Percentiles rank a stretch among this genome's conserved stretches.
Conservation (phyloP, 805 yeast genomes). For the Tetrapisispora phaffii region DNA sequence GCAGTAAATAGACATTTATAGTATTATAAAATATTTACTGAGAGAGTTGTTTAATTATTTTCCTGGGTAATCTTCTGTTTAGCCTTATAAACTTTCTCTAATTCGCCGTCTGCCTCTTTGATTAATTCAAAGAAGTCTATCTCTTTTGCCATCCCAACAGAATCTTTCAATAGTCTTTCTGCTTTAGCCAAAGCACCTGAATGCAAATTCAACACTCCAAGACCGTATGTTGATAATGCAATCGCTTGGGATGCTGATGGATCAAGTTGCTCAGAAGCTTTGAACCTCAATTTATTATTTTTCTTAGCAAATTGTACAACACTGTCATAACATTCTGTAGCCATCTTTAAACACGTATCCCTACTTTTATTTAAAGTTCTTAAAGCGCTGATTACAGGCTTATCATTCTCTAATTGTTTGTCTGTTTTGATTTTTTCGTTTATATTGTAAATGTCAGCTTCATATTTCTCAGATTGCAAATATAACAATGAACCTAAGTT, state of each 20-base stretch:
- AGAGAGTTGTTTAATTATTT: no score
- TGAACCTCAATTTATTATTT: constrained; percentile 26
- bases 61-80: no score
- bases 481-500: constrained; percentile 63
- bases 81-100: constrained; percentile 34
- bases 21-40: no score
- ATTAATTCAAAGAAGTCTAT: constrained; percentile 55
- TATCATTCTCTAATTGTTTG: constrained; percentile 13
- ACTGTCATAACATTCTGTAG: constrained; percentile 34
- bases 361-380: constrained; percentile 8
- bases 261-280: constrained; percentile 31
- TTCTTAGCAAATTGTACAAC: constrained; percentile 35
- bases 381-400: constrained; percentile 8
- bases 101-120: constrained; percentile 55
- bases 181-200: constrained; percentile 47
- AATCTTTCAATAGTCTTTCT: constrained; percentile 51
- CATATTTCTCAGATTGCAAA: constrained; percentile 55
- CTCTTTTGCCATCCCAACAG: constrained; percentile 59
- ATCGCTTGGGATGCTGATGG: constrained; percentile 50
- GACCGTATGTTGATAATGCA: constrained; percentile 74
- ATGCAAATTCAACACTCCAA: constrained; percentile 72
- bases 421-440: constrained; percentile 22
- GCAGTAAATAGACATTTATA: no score
- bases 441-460: constrained; percentile 34
- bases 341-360: constrained; percentile 27